Conservation (phyloP, 1,284 basidiomycete species). For the Phellopilus nigrolimitatus region DNA sequence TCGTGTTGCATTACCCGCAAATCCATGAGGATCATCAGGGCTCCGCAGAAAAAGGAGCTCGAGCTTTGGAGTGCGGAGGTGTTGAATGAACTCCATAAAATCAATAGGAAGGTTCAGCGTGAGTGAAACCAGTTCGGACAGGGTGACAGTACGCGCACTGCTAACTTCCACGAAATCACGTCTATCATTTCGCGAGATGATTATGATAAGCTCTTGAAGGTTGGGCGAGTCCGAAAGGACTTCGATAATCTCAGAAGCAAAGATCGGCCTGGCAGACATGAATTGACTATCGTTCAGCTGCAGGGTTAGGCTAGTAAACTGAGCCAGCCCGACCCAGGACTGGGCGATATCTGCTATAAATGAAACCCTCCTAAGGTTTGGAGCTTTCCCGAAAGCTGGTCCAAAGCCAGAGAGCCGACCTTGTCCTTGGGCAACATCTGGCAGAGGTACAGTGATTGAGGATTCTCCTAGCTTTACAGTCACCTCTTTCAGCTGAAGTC, state of each 20-base stretch:
- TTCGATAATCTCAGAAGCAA: slow-evolving; percentile 17
- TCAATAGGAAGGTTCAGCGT: slow-evolving; percentile 13
- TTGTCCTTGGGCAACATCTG: slow-evolving; percentile 7
- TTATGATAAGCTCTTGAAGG: slow-evolving; percentile 14
- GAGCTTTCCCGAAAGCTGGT: slow-evolving; percentile 9
- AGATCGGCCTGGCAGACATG: slow-evolving; percentile 3
- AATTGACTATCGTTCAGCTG: slow-evolving; percentile 17
- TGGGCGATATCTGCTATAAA: slow-evolving; percentile 11
- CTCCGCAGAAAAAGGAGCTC: slow-evolving; percentile 41
- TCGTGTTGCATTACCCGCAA: slow-evolving; percentile 37
- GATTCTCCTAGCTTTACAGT: slow-evolving; percentile 9
- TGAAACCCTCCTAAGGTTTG: slow-evolving; percentile 10
- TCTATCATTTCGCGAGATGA: slow-evolving; percentile 10
- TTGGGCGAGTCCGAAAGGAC: slow-evolving; percentile 13
- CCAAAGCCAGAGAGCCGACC: slow-evolving; percentile 5
- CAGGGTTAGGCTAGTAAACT: slow-evolving; percentile 14
- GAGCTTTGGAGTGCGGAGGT: slow-evolving; percentile 41
- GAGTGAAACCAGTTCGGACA: slow-evolving; percentile 14
- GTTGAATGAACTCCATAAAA: slow-evolving; percentile 20
- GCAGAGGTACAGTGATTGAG: background rate
- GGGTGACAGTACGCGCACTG: slow-evolving; percentile 2
- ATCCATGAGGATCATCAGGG: slow-evolving; percentile 35
- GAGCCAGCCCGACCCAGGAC: slow-evolving; percentile 14
- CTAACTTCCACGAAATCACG: slow-evolving; percentile 9
- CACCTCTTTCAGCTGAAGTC: slow-evolving; percentile 11